Evolutionary conservation across 306 rosid genomes (phyloP).

Genomic region (Cotoneaster glaucophyllus): DNA sequence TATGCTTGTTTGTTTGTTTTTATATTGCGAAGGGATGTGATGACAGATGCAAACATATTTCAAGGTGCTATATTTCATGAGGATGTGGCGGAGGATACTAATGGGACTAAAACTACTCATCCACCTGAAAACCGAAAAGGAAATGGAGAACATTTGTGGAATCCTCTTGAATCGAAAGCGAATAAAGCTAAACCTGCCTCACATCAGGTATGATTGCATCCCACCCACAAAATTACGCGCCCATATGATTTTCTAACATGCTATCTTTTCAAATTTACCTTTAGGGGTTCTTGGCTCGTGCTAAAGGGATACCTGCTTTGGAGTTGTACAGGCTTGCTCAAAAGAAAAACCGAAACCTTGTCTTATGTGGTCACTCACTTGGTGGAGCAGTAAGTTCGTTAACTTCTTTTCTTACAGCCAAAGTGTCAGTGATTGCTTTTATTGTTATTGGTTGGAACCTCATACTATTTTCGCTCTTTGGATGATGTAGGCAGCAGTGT

Average conservation of each 20-base stretch:
- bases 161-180: constrained; percentile 63
- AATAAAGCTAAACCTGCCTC: constrained; percentile 80
- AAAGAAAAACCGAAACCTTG: constrained; percentile 89
- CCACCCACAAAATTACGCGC: not conserved
- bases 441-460: constrained; percentile 11
- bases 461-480: constrained; percentile 13
- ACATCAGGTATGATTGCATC: constrained; percentile 57
- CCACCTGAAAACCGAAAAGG: constrained; percentile 44
- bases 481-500: constrained; percentile 65
- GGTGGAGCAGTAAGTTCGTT: constrained; percentile 90
- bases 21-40: constrained; percentile 58
- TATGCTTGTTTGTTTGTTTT: constrained; percentile 19
- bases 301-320: constrained; percentile 96
- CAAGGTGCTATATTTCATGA: constrained; percentile 99
- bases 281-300: constrained; percentile 98
- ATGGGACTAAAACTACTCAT: constrained; percentile 25
- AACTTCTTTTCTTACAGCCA: not conserved
- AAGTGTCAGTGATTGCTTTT: not conserved
- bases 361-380: constrained; percentile 94
- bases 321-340: constrained; percentile 94
- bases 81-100: constrained; percentile 54
- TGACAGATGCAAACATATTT: constrained; percentile 90
- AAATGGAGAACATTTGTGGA: constrained; percentile 51
- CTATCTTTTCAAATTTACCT: constrained; percentile 2
- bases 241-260: not conserved